Evolutionary conservation across 202 grass and related monocot species (phyloP).

Genomic region (Panicum hallii): DNA sequence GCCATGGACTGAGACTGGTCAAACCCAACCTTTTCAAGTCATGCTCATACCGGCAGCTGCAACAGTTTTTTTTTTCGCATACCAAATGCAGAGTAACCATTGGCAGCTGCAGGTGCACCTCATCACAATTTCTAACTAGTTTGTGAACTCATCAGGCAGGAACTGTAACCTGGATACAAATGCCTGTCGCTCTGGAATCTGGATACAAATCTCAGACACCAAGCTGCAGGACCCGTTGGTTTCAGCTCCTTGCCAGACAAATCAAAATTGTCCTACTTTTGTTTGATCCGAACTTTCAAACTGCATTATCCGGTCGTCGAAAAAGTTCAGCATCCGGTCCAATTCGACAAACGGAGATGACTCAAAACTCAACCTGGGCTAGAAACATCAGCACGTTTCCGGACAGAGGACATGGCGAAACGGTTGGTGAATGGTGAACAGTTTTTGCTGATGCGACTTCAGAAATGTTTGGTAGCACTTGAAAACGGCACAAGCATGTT

Average conservation of each 20-base stretch:
- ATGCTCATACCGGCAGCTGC: conserved; percentile 5
- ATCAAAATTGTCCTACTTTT: neutral
- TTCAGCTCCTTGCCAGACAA: neutral
- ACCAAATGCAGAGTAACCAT: neutral
- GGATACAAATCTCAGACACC: neutral
- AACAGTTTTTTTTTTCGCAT: neutral
- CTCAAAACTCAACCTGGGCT: neutral
- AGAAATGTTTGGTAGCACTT: neutral
- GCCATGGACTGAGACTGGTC: neutral
- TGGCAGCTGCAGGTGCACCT: neutral
- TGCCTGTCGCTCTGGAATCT: neutral
- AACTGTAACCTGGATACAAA: neutral
- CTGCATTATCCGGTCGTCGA: conserved; percentile 14
- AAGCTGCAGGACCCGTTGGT: neutral
- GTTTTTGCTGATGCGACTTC: neutral
- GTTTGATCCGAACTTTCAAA: neutral
- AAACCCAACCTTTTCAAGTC: neutral
- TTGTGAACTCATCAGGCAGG: neutral
- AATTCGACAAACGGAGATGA: neutral
- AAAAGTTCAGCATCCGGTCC: neutral
- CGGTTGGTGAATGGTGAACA: conserved; percentile 19
- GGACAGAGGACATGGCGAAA: neutral
- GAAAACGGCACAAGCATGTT: neutral
- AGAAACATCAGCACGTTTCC: conserved; percentile 5
- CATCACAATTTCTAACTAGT: neutral